Percentiles rank a stretch among this genome's conserved stretches.
These are phyloP conservation scores for Parasitella parasitica DNA, from an alignment of 371 early-diverging fungal species.

Conservation along the genomic window DNA sequence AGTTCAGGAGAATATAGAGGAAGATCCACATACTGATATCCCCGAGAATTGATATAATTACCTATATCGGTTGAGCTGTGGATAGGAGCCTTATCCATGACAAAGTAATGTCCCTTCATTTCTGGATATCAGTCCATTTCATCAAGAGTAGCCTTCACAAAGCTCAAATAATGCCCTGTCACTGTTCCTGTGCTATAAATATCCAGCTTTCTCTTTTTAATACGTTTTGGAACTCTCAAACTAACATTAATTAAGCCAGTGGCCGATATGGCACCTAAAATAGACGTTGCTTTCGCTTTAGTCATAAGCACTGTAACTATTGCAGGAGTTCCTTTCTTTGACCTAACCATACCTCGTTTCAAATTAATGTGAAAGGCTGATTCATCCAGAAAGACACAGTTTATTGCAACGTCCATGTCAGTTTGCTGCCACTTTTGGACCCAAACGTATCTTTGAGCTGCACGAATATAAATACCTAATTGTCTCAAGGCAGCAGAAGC, in stretches of 20 bases:
- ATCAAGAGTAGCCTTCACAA: constrained; percentile 17
- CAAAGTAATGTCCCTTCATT: constrained; percentile 14
- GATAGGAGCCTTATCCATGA: constrained; percentile 21
- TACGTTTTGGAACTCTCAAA: constrained; percentile 16
- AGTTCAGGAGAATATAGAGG: constrained; percentile 12
- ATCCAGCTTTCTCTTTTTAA: constrained; percentile 12
- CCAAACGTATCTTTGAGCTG: constrained; percentile 7
- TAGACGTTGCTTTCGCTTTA: constrained; percentile 11
- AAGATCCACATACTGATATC: constrained; percentile 19
- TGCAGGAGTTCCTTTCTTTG: constrained; percentile 5
- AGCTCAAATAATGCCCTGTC: constrained; percentile 24
- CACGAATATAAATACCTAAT: constrained; percentile 16
- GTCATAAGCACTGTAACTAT: constrained; percentile 8
- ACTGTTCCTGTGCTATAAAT: constrained; percentile 16
- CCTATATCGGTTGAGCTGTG: constrained; percentile 6
- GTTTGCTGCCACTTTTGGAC: constrained; percentile 2
- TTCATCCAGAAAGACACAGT: constrained; percentile 14
- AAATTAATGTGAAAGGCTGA: constrained; percentile 16
- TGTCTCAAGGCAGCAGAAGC: constrained; percentile 9
- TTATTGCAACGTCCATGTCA: neutral
- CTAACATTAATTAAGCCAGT: constrained; percentile 15
- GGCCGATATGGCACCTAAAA: constrained; percentile 15
- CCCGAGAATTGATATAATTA: constrained; percentile 13
- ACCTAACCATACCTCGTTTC: constrained; percentile 6
- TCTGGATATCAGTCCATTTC: constrained; percentile 22